These are phyloP conservation scores for Agroathelia rolfsii DNA, from an alignment of 1,284 basidiomycete species.

Conservation along the genomic window DNA sequence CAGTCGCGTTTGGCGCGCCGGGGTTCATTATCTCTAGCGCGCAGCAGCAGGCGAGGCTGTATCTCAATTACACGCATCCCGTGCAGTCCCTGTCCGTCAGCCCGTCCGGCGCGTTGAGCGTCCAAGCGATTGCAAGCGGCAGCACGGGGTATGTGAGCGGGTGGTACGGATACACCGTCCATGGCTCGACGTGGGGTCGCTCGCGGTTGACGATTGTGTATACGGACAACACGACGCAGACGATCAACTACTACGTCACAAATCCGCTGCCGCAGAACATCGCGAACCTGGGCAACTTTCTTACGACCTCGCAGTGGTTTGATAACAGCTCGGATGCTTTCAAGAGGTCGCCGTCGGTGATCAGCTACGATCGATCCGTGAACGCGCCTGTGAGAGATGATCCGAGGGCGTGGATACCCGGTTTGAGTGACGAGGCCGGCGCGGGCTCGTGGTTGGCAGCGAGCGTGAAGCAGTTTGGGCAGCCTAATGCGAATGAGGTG, in stretches of 20 bases:
- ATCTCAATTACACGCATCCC: conserved; percentile 34
- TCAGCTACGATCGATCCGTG: conserved; percentile 44
- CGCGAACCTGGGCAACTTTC: conserved; percentile 42
- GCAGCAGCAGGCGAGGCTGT: conserved; percentile 42
- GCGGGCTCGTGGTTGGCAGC: conserved; percentile 50
- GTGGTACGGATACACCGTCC: conserved; percentile 43
- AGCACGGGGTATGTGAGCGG: conserved; percentile 26
- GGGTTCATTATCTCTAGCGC: conserved; percentile 44
- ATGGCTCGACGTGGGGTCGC: conserved; percentile 37
- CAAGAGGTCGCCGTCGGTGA: conserved; percentile 43
- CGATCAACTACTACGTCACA: conserved; percentile 44
- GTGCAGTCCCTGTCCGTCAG: conserved; percentile 34
- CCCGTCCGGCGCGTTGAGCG: conserved; percentile 39
- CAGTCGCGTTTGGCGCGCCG: conserved; percentile 44
- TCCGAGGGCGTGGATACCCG: conserved; percentile 45
- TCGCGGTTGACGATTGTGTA: conserved; percentile 40
- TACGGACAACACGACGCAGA: conserved; percentile 40
- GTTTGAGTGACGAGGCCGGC: conserved; percentile 49
- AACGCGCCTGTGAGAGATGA: conserved; percentile 38
- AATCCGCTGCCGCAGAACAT: conserved; percentile 36
- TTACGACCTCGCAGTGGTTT: conserved; percentile 49
- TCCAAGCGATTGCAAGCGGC: conserved; percentile 34
- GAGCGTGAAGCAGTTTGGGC: conserved; percentile 44
- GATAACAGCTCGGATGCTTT: conserved; percentile 41
- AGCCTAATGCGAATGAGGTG: conserved; percentile 42